A percentile compares a stretch with the other conserved stretches of the same genome.
Evolutionary conservation across 176 grass and related monocot genomes (phyloP).

Genomic region (Avena atlantica): DNA sequence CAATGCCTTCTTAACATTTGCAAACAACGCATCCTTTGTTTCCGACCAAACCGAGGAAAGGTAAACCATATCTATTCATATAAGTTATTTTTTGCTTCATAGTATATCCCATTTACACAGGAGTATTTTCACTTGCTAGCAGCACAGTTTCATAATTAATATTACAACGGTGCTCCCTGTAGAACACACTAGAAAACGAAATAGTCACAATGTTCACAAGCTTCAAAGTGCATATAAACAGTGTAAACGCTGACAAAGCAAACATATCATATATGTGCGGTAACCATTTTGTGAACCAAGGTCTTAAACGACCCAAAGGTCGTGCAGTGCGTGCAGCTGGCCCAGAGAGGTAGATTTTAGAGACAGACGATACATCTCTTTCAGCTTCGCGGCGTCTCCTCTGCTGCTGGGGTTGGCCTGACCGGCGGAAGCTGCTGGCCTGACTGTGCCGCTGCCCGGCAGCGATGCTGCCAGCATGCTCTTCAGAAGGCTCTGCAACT

Average conservation of each 20-base stretch:
- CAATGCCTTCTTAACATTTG: not conserved
- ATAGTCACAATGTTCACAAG: not conserved
- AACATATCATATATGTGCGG: not conserved
- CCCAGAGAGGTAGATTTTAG: slow-evolving; percentile 67
- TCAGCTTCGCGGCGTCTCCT: slow-evolving; percentile 63
- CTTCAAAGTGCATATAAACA: not conserved
- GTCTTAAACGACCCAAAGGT: slow-evolving; percentile 56
- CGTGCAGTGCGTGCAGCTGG: slow-evolving; percentile 72
- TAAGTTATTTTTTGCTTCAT: not conserved
- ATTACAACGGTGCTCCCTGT: not conserved
- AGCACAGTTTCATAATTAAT: not conserved
- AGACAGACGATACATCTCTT: slow-evolving; percentile 82
- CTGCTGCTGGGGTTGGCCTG: slow-evolving; percentile 51
- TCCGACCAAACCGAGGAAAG: not conserved
- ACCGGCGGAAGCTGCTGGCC: slow-evolving; percentile 46
- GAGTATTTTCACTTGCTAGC: not conserved
- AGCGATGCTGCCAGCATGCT: slow-evolving; percentile 60
- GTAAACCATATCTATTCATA: not conserved
- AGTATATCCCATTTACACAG: not conserved
- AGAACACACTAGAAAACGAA: not conserved
- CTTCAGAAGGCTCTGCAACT: slow-evolving; percentile 80
- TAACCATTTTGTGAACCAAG: not conserved
- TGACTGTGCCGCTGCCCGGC: slow-evolving; percentile 37
- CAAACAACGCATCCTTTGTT: not conserved
- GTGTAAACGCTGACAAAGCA: not conserved